Conservation (phyloP, 495 filamentous ascomycete species). For the Daldinia loculata region DNA sequence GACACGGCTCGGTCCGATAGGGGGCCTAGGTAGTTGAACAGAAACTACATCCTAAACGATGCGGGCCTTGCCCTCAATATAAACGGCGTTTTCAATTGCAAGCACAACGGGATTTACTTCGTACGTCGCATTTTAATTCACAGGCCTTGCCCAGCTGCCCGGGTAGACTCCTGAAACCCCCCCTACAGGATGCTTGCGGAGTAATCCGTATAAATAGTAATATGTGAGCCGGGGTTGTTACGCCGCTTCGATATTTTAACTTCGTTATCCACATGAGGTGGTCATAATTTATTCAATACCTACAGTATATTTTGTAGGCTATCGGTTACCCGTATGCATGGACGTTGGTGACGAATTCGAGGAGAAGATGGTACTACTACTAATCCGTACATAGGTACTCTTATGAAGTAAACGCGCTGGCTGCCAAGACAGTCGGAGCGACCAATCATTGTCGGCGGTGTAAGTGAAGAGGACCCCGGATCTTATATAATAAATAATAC, state of each 20-base stretch:
- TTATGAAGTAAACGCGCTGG: too few species aligned
- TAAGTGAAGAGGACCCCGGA: neutral
- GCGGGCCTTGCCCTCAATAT: neutral
- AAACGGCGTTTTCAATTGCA: neutral
- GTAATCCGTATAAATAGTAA: neutral
- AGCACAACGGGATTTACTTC: neutral
- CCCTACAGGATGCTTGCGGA: neutral
- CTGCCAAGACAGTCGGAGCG: neutral
- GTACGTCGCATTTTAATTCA: neutral
- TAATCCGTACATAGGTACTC: too few species aligned
- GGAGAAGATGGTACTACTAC: neutral
- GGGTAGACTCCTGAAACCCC: neutral
- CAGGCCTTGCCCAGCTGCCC: neutral
- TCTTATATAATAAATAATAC: neutral
- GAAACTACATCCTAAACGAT: neutral
- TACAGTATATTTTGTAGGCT: neutral
- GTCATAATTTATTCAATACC: neutral
- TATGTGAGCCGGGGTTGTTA: neutral
- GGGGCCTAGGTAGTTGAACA: neutral
- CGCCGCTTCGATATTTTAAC: neutral
- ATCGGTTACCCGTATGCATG: neutral
- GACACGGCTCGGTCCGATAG: neutral
- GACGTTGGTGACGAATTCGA: neutral
- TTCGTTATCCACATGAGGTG: too few species aligned
- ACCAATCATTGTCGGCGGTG: neutral